Evolutionary conservation across 2,329 filamentous ascomycete species (phyloP).

Genomic region (Pseudopyrenochaeta lycopersici): DNA sequence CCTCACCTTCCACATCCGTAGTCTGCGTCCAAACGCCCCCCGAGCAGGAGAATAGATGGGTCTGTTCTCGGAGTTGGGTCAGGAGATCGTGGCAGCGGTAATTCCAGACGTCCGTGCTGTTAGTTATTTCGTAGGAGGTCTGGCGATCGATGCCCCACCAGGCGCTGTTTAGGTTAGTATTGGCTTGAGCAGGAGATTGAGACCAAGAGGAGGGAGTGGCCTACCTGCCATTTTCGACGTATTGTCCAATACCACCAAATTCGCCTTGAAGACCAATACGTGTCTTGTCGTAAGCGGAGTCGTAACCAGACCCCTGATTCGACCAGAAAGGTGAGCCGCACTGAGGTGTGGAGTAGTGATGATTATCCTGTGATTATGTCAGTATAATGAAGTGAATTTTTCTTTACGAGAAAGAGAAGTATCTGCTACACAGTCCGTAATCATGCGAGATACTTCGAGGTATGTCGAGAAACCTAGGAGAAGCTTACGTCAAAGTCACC

Average conservation of each 20-base stretch:
- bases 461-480: too few relatives aligned
- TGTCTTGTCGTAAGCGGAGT: constrained; percentile 61
- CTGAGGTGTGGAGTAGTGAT: constrained; percentile 76
- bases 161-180: constrained; percentile 53
- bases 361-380: constrained; percentile 64
- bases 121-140: constrained; percentile 73
- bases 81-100: constrained; percentile 67
- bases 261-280: constrained; percentile 76
- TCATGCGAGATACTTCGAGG: too few relatives aligned
- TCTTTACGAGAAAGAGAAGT: background rate
- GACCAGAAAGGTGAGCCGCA: constrained; percentile 76
- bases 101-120: constrained; percentile 69
- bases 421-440: constrained; percentile 3
- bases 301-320: constrained; percentile 57
- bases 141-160: constrained; percentile 67
- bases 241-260: constrained; percentile 74
- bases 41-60: constrained; percentile 68
- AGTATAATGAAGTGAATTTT: background rate
- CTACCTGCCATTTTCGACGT: constrained; percentile 56
- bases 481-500: constrained; percentile 64
- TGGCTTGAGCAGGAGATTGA: too few relatives aligned
- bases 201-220: too few relatives aligned
- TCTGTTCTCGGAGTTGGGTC: constrained; percentile 58
- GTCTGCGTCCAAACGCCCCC: constrained; percentile 78
- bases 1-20: constrained; percentile 77